Percentiles rank a stretch among this genome's conserved stretches.
phyloP scores from a whole-genome alignment of 257 asterid species.

The Ehretia macrophylla region DNA sequence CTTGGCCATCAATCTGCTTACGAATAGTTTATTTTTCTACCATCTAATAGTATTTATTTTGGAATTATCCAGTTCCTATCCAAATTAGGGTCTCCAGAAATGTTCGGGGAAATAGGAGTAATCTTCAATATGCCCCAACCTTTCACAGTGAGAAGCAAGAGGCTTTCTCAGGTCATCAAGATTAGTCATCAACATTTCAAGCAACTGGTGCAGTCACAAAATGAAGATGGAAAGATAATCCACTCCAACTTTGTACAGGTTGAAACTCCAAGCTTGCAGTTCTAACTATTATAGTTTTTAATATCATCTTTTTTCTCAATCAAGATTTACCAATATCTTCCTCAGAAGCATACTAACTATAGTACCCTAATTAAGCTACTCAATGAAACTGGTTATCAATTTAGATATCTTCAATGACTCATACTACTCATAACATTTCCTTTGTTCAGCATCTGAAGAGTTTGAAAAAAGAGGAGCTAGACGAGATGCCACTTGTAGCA shows the following conservation, averaged over 20 bases:
- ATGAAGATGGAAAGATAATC: slow-evolving; percentile 57
- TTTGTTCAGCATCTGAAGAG: slow-evolving; percentile 57
- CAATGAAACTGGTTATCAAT: not conserved
- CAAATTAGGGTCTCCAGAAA: slow-evolving; percentile 50
- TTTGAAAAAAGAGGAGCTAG: slow-evolving; percentile 56
- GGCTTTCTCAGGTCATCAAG: slow-evolving; percentile 87
- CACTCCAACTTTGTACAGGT: slow-evolving; percentile 81
- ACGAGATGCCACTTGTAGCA: slow-evolving; percentile 61
- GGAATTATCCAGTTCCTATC: slow-evolving; percentile 52
- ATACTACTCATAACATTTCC: not conserved
- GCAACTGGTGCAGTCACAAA: slow-evolving; percentile 68
- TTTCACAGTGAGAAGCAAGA: slow-evolving; percentile 82
- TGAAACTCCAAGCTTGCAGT: slow-evolving; percentile 6
- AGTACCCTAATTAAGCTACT: too few species aligned
- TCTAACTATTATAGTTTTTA: too few species aligned
- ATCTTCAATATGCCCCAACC: slow-evolving; percentile 84
- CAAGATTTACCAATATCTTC: not conserved
- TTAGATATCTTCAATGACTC: not conserved
- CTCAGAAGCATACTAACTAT: not conserved
- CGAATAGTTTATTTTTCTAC: not conserved
- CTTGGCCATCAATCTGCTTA: not conserved
- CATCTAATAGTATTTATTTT: slow-evolving; percentile 10
- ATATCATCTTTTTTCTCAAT: slow-evolving; percentile 3
- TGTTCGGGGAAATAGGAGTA: slow-evolving; percentile 92
- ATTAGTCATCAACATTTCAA: slow-evolving; percentile 90